A percentile compares a stretch with the other conserved stretches of the same genome.
Conservation (phyloP, 2,329 filamentous ascomycete genomes). For the Penicillium sp. region DNA sequence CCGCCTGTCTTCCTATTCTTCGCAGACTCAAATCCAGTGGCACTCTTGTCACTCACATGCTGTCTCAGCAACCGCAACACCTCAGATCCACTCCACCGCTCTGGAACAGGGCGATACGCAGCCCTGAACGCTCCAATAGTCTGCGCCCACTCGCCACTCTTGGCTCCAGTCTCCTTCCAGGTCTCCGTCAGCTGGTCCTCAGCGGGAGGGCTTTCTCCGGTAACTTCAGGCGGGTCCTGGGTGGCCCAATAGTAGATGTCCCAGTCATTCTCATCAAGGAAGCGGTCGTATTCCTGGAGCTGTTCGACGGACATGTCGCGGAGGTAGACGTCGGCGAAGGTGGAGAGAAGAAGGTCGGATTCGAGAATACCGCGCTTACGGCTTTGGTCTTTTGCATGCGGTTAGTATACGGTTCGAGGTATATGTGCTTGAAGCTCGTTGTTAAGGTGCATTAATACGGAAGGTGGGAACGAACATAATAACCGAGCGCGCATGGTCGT, state of each 20-base stretch:
- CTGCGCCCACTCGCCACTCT: constrained; percentile 88
- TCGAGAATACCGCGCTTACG: constrained; percentile 95
- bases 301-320: constrained; percentile 69
- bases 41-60: constrained; percentile 74
- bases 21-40: constrained; percentile 43
- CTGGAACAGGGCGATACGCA: constrained; percentile 85
- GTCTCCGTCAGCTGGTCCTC: constrained; percentile 42
- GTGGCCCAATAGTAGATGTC: constrained; percentile 99
- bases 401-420: neutral
- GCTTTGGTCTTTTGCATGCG: constrained; percentile 72
- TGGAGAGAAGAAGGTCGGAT: constrained; percentile 91
- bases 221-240: constrained; percentile 62
- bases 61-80: constrained; percentile 72
- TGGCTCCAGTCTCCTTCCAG: constrained; percentile 54
- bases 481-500: constrained; percentile 87
- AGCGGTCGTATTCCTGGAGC: constrained; percentile 81
- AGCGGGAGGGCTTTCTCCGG: constrained; percentile 48
- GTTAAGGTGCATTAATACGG: neutral
- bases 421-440: neutral
- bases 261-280: constrained; percentile 99
- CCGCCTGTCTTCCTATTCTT: constrained; percentile 38
- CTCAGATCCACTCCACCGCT: constrained; percentile 80
- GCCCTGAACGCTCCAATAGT: constrained; percentile 93
- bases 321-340: constrained; percentile 83
- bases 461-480: constrained; percentile 52